Evolutionary conservation across 257 asterid genomes (phyloP), one percentile per base, ranked within the genome.

Genomic region (Ophiorrhiza pumila): DNA sequence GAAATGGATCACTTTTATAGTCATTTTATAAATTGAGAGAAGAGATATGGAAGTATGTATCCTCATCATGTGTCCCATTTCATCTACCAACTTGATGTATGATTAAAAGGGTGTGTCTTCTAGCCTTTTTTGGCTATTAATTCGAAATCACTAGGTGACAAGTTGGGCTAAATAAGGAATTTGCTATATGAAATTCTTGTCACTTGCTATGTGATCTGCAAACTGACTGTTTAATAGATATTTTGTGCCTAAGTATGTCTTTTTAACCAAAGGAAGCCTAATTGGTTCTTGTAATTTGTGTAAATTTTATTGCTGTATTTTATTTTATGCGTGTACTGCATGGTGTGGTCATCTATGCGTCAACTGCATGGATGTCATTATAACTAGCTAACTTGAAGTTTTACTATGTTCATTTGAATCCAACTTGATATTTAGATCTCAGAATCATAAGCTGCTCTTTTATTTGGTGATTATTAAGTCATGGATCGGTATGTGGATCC

Each of bases 401-500:
- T 2, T 52, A n/a, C 53, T 64, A n/a, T 43, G 17, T 55, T 32
- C 58, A n/a, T 22, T 27, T 60, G 53, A 31, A 42, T 45, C 31
- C 35, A 64, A 47, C 49, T 50, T 29, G 1, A 49, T 15, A 14
- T 68, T 4, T 41, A 68, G 25, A 25, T 18, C 7, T 68, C 27
- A 14, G 67, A 25, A 8, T 23, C 22, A 52, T 27, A 22, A 5
- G n/a, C n/a, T n/a, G n/a, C 47, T 59, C 32, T 61, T 47, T 37
- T 79, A 27, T 59, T 74, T 9, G 61, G 71, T 31, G 53, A 74
- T 20, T 69, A 69, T 72, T 80, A 95, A 98, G 96, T 95, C 55
- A 92, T 89, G 96, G 99, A 95, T 85, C 97, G 98, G 15, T 92
- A 95, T 75, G 98, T 95, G 83, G 99, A 92, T 86, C 99, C 99